Evolutionary conservation across 2,329 filamentous ascomycete species (phyloP).

Genomic region (Hypomyces rosellus): DNA sequence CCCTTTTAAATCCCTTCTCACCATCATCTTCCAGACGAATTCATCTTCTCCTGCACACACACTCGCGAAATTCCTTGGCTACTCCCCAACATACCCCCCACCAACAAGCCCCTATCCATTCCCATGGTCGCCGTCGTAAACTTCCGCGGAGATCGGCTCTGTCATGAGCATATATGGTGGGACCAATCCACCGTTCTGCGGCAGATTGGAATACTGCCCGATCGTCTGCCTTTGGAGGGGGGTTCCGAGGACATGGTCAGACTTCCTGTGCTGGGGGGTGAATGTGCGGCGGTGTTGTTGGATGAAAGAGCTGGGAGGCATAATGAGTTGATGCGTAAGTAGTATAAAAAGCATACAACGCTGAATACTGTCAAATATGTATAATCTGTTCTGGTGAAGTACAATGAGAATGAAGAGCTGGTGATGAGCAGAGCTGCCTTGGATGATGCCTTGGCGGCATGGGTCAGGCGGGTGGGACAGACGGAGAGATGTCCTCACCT

Average conservation of each 20-base stretch:
- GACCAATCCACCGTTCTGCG: conserved; percentile 56
- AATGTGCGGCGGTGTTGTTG: conserved; percentile 11
- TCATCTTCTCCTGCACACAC: conserved; percentile 55
- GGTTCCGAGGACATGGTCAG: not conserved
- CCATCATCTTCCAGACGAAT: conserved; percentile 46
- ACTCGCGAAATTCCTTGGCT: conserved; percentile 22
- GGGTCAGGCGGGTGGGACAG: too few species aligned
- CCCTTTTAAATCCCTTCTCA: not conserved
- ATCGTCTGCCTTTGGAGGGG: conserved; percentile 52
- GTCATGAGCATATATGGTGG: conserved; percentile 61
- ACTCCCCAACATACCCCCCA: conserved; percentile 47
- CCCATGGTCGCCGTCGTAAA: conserved; percentile 57
- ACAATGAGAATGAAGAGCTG: too few species aligned
- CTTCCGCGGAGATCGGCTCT: conserved; percentile 54
- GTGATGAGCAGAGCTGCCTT: too few species aligned
- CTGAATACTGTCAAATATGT: too few species aligned
- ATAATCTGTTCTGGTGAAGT: too few species aligned
- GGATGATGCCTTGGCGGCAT: too few species aligned
- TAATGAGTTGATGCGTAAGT: conserved; percentile 25
- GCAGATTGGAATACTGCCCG: conserved; percentile 45
- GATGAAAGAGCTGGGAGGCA: conserved; percentile 10
- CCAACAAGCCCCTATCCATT: conserved; percentile 44
- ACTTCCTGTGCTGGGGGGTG: conserved; percentile 11
- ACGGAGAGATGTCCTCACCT: too few species aligned
- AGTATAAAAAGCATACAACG: not conserved